Percentiles rank a stretch among this genome's conserved stretches.
phyloP scores from a whole-genome alignment of 495 filamentous ascomycete genomes.

The Neohortaea acidophila region DNA sequence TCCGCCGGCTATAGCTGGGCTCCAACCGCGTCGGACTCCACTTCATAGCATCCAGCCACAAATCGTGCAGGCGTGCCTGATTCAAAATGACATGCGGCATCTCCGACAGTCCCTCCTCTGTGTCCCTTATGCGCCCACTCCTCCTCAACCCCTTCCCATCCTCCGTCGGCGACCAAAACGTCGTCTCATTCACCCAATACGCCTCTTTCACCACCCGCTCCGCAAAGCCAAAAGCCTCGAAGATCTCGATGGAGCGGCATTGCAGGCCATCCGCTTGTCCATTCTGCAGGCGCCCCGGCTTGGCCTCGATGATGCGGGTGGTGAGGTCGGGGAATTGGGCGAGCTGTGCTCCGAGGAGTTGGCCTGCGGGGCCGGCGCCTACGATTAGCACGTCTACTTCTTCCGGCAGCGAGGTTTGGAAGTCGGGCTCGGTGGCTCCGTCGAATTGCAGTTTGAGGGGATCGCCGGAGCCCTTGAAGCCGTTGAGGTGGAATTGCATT shows the following conservation, averaged over 20 bases:
- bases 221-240: constrained; percentile 59
- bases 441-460: constrained; percentile 14
- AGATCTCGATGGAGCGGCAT: constrained; percentile 65
- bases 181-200: constrained; percentile 51
- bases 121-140: constrained; percentile 43
- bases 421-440: constrained; percentile 14
- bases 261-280: constrained; percentile 78
- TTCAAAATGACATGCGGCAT: constrained; percentile 63
- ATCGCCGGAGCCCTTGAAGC: constrained; percentile 15
- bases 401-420: constrained; percentile 14
- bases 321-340: constrained; percentile 39
- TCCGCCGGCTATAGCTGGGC: constrained; percentile 27
- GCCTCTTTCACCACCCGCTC: constrained; percentile 57
- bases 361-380: constrained; percentile 54
- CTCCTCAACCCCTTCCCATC: constrained; percentile 37
- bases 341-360: constrained; percentile 54
- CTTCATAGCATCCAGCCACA: constrained; percentile 22
- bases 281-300: constrained; percentile 41
- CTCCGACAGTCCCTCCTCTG: constrained; percentile 47
- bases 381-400: constrained; percentile 44
- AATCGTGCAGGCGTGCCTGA: constrained; percentile 41
- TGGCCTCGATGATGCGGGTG: constrained; percentile 49
- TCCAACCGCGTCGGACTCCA: constrained; percentile 18
- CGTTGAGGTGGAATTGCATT: constrained; percentile 19
- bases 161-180: constrained; percentile 26